These are phyloP conservation scores for Aristolochia fimbriata DNA, from an alignment of 164 flowering plant genomes.

Conservation along the genomic window DNA sequence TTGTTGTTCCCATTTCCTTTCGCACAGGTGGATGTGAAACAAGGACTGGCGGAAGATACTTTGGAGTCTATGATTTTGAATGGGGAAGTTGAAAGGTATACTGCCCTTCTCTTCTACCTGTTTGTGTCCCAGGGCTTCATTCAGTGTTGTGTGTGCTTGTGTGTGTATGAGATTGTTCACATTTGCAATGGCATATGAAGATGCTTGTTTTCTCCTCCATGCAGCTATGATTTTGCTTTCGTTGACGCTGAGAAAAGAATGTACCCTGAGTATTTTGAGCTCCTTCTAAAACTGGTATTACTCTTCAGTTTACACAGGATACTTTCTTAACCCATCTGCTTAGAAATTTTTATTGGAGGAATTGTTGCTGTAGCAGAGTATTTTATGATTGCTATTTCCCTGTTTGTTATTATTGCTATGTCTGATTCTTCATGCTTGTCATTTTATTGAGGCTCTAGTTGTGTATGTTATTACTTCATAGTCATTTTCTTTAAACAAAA, in stretches of 20 bases:
- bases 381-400: no score
- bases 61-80: conserved; percentile 45
- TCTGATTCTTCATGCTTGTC: no score
- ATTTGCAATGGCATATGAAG: background rate
- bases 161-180: background rate
- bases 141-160: no score
- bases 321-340: no score
- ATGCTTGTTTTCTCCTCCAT: conserved; percentile 6
- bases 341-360: background rate
- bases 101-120: no score
- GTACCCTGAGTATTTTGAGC: conserved; percentile 74
- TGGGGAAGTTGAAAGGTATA: conserved; percentile 73
- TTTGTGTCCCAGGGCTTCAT: no score
- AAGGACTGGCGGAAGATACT: conserved; percentile 65
- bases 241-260: conserved; percentile 89
- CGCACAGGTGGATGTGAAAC: conserved; percentile 55
- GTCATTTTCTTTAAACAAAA: no score
- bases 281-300: conserved; percentile 70
- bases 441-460: no score
- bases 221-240: conserved; percentile 93
- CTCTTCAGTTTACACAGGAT: background rate
- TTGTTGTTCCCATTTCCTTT: background rate
- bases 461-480: no score
- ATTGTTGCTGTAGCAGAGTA: background rate
- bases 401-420: no score